Percentiles rank a stretch among this genome's conserved stretches.
Conservation (phyloP, 1,284 basidiomycete genomes). For the Rhodotorula mucilaginosa region DNA sequence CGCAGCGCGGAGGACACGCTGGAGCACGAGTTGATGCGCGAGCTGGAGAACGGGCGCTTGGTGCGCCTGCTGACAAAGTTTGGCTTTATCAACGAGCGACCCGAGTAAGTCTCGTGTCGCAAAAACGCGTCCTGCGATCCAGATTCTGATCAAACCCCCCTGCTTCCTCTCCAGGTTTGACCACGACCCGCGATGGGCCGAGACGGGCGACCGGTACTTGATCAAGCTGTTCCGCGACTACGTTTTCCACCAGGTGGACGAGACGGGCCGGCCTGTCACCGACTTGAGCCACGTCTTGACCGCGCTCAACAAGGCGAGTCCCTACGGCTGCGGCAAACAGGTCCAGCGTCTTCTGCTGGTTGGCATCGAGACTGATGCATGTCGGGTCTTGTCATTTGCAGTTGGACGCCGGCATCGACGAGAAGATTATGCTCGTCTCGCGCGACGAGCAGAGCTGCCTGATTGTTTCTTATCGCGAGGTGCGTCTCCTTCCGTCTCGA, state of each 20-base stretch:
- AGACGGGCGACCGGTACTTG: conserved; percentile 96
- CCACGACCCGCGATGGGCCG: conserved; percentile 91
- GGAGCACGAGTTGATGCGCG: conserved; percentile 78
- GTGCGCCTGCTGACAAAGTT: conserved; percentile 90
- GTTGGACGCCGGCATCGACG: conserved; percentile 89
- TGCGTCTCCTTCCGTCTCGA: conserved; percentile 20
- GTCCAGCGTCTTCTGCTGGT: too few relatives aligned
- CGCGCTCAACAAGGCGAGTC: conserved; percentile 78
- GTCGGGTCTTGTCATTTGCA: conserved; percentile 45
- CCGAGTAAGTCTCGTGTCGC: conserved; percentile 65
- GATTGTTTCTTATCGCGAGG: conserved; percentile 89
- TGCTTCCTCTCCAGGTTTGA: conserved; percentile 66
- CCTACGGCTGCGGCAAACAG: neutral
- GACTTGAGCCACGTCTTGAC: conserved; percentile 87
- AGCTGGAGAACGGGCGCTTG: conserved; percentile 95
- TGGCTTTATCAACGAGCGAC: conserved; percentile 96
- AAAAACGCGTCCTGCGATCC: neutral
- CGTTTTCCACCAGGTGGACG: conserved; percentile 96
- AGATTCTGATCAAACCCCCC: too few relatives aligned
- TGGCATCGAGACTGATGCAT: neutral
- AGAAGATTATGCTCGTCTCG: conserved; percentile 89
- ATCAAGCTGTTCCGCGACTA: conserved; percentile 98
- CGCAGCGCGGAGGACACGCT: conserved; percentile 61
- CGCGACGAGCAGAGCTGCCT: conserved; percentile 94
- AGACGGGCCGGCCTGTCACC: conserved; percentile 81